Conservation (phyloP, 768 basidiomycete species). For the Mycena sanguinolenta region DNA sequence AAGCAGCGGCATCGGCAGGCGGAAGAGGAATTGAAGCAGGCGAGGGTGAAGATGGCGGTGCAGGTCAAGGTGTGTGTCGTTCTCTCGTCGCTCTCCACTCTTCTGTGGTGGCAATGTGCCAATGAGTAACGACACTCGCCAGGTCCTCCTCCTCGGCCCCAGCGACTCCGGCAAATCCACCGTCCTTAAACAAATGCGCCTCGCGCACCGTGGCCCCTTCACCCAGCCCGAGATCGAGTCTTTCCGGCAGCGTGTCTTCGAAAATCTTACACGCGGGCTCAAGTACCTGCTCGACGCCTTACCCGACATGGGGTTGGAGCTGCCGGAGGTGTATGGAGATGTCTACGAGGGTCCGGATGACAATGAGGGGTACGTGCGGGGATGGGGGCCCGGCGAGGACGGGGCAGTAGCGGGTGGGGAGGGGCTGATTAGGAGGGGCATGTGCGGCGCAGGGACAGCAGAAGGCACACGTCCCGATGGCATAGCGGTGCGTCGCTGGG, state of each 20-base stretch:
- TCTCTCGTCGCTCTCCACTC: too few species aligned
- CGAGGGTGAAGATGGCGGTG: constrained; percentile 75
- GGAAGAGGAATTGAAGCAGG: constrained; percentile 85
- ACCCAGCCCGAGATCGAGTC: constrained; percentile 85
- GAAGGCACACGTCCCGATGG: too few species aligned
- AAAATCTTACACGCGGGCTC: constrained; percentile 91
- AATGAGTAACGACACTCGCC: too few species aligned
- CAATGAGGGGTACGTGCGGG: not conserved
- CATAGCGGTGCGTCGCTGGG: not conserved
- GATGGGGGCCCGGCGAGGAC: constrained; percentile 12
- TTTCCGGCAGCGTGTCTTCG: constrained; percentile 93
- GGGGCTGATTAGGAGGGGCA: not conserved
- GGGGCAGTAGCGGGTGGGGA: not conserved
- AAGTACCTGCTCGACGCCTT: constrained; percentile 87
- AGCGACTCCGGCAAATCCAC: constrained; percentile 96
- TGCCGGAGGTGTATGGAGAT: constrained; percentile 67
- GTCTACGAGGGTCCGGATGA: constrained; percentile 22
- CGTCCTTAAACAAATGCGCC: constrained; percentile 97
- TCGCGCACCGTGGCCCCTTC: constrained; percentile 92
- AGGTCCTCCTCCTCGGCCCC: constrained; percentile 90
- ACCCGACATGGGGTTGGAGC: constrained; percentile 88
- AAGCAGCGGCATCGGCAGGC: constrained; percentile 74
- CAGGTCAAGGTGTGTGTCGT: constrained; percentile 78
- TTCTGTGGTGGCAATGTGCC: too few species aligned
- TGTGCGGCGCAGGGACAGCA: not conserved